A percentile compares a stretch with the other conserved stretches of the same genome.
phyloP scores from a whole-genome alignment of 805 yeast genomes.

The Metschnikowia shivogae region DNA sequence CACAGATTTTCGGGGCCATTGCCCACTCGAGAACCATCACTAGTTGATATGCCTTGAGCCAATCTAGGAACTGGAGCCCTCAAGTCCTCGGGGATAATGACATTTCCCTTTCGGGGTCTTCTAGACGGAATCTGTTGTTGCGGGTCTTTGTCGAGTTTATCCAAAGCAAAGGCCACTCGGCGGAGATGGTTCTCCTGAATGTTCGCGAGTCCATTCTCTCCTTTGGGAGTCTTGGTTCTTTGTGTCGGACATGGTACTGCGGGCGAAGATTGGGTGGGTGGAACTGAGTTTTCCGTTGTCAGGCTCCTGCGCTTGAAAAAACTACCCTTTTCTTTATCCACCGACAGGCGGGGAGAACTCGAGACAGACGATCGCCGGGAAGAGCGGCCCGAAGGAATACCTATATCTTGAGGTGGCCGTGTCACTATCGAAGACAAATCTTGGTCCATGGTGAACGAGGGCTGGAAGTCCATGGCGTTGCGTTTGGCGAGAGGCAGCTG shows the following conservation, averaged over 20 bases:
- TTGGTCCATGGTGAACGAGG: conserved; percentile 11
- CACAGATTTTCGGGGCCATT: conserved; percentile 23
- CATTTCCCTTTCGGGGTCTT: conserved; percentile 51
- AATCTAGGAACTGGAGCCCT: conserved; percentile 58
- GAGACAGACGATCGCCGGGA: conserved; percentile 9
- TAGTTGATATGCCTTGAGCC: conserved; percentile 61
- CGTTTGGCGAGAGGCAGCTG: conserved; percentile 2
- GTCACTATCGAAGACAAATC: conserved; percentile 23
- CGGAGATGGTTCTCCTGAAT: conserved; percentile 40
- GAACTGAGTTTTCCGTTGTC: conserved; percentile 2
- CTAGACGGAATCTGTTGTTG: conserved; percentile 61
- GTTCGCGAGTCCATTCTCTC: conserved; percentile 30
- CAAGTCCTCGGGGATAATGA: conserved; percentile 59
- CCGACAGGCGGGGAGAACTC: conserved; percentile 12
- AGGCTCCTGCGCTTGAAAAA: conserved; percentile 19
- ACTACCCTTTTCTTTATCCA: conserved; percentile 14
- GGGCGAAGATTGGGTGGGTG: not conserved
- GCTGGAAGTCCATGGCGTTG: conserved; percentile 5
- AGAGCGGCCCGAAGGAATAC: conserved; percentile 14
- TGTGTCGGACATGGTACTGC: conserved; percentile 21
- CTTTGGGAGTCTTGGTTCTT: conserved; percentile 41
- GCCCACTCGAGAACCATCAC: conserved; percentile 19
- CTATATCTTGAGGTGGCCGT: conserved; percentile 27
- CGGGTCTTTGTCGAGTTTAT: conserved; percentile 60
- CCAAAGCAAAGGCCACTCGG: conserved; percentile 75